Evolutionary conservation across 2,329 filamentous ascomycete genomes (phyloP).

Genomic region (Cladosporium sp.): DNA sequence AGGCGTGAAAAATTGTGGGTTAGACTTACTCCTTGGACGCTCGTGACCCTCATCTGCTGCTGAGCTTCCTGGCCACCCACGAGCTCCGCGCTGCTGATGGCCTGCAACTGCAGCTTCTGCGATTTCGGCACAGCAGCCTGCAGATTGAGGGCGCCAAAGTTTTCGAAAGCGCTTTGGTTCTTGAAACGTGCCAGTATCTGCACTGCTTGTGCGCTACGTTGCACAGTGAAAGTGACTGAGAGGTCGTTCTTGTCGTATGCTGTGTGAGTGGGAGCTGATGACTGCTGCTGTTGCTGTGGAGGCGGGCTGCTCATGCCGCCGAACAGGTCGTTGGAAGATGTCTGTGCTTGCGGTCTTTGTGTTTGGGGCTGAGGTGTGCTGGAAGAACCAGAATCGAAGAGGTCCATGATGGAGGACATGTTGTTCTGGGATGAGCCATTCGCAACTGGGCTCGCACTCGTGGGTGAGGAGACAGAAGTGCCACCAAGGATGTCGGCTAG

Average conservation of each 20-base stretch:
- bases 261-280: conserved; percentile 52
- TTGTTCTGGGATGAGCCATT: conserved; percentile 27
- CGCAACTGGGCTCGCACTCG: conserved; percentile 33
- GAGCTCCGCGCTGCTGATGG: conserved; percentile 80
- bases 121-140: conserved; percentile 96
- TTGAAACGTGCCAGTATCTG: conserved; percentile 83
- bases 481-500: conserved; percentile 86
- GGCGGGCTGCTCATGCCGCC: conserved; percentile 48
- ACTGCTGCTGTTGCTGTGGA: conserved; percentile 37
- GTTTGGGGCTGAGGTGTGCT: conserved; percentile 42
- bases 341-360: conserved; percentile 38
- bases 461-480: conserved; percentile 49
- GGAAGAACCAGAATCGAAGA: conserved; percentile 63
- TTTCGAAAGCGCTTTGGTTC: conserved; percentile 62
- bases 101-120: conserved; percentile 89
- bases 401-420: conserved; percentile 77
- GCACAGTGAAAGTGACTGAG: conserved; percentile 76
- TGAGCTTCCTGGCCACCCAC: conserved; percentile 78
- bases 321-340: conserved; percentile 45
- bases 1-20: neutral
- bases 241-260: conserved; percentile 89
- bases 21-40: conserved; percentile 83
- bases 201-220: conserved; percentile 77
- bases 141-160: conserved; percentile 74
- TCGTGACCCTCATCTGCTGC: conserved; percentile 85